Evolutionary conservation across 495 filamentous ascomycete species (phyloP).

Genomic region (Aspergillus bridgeri): DNA sequence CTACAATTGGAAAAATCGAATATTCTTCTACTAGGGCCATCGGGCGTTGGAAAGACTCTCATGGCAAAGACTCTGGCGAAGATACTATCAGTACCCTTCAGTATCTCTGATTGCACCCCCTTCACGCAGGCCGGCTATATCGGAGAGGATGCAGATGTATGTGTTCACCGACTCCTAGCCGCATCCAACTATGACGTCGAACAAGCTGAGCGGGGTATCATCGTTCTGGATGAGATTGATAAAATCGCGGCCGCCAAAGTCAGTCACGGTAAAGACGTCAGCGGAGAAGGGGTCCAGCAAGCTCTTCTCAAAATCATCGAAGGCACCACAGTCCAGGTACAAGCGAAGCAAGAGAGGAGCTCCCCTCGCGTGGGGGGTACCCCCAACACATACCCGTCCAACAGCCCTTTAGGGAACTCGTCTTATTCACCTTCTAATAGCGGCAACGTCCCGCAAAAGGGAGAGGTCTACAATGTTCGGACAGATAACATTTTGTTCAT

Average conservation of each 20-base stretch:
- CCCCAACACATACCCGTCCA: conserved; percentile 44
- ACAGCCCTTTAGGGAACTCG: conserved; percentile 46
- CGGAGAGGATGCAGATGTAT: conserved; percentile 91
- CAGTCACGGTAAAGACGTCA: conserved; percentile 75
- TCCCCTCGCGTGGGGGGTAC: conserved; percentile 45
- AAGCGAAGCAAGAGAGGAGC: conserved; percentile 74
- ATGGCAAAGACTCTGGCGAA: conserved; percentile 82
- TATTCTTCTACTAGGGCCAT: conserved; percentile 86
- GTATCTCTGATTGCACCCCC: conserved; percentile 94
- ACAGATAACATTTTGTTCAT: conserved; percentile 97
- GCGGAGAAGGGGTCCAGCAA: conserved; percentile 94
- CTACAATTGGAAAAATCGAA: conserved; percentile 94
- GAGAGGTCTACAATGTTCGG: conserved; percentile 84
- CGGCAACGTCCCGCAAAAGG: conserved; percentile 54
- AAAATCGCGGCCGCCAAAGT: conserved; percentile 80
- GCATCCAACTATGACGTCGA: conserved; percentile 88
- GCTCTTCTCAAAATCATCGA: conserved; percentile 94
- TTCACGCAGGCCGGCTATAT: conserved; percentile 98
- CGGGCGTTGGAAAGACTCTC: conserved; percentile 94
- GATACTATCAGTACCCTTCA: conserved; percentile 88
- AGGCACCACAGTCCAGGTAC: conserved; percentile 82
- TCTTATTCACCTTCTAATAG: conserved; percentile 37
- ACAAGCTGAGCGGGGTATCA: conserved; percentile 85
- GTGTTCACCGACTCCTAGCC: conserved; percentile 82
- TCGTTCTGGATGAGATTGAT: conserved; percentile 94